phyloP scores from a whole-genome alignment of 441 rosid species.

The Erodium chrysanthum region DNA sequence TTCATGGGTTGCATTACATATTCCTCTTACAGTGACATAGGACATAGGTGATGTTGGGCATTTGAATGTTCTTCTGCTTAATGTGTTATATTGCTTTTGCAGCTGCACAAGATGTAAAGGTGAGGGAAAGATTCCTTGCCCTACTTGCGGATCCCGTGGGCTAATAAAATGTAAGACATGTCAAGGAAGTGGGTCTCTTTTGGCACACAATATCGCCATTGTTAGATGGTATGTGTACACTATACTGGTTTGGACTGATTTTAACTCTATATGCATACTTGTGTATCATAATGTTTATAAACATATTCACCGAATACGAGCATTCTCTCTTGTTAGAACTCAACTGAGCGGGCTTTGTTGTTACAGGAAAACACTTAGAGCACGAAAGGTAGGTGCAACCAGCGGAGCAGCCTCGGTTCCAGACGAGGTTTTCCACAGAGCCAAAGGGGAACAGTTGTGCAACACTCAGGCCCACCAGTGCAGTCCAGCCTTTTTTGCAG shows the following conservation, averaged over 20 bases:
- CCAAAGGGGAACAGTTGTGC: slow-evolving; percentile 83
- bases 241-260: neutral
- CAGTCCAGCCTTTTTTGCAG: slow-evolving; percentile 80
- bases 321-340: too few species aligned
- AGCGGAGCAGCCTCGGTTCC: slow-evolving; percentile 92
- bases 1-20: neutral
- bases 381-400: slow-evolving; percentile 73
- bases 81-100: slow-evolving; percentile 15
- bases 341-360: too few species aligned
- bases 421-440: slow-evolving; percentile 79
- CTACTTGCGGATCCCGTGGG: slow-evolving; percentile 73
- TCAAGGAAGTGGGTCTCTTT: slow-evolving; percentile 53
- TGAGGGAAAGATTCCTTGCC: slow-evolving; percentile 76
- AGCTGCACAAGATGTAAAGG: slow-evolving; percentile 68
- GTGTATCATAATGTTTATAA: neutral
- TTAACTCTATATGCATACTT: neutral
- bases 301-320: neutral
- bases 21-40: neutral
- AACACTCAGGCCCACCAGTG: slow-evolving; percentile 90
- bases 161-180: slow-evolving; percentile 62
- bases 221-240: slow-evolving; percentile 48
- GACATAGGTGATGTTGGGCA: too few species aligned
- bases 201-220: slow-evolving; percentile 46
- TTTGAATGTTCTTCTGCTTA: neutral
- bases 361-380: slow-evolving; percentile 67